These are phyloP conservation scores for Carex parvula DNA, from an alignment of 176 grass and related monocot genomes.

Conservation along the genomic window DNA sequence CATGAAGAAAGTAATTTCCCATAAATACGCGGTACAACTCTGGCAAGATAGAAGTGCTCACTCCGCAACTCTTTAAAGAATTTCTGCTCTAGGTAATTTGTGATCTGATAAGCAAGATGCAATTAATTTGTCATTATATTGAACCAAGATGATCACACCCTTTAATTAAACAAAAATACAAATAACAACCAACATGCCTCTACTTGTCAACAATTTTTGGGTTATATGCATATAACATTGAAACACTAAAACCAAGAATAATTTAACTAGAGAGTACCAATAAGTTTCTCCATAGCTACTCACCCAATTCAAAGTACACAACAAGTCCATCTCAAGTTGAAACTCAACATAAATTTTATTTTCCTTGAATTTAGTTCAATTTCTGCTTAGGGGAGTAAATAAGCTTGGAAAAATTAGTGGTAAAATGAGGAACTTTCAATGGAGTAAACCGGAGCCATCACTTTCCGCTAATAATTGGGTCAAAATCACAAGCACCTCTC, in stretches of 20 bases:
- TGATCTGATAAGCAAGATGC: slow-evolving; percentile 47
- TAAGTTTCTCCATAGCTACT: neutral
- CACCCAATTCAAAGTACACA: slow-evolving; percentile 1
- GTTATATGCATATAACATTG: neutral
- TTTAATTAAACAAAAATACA: slow-evolving; percentile 10
- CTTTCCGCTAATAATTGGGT: neutral
- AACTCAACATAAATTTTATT: neutral
- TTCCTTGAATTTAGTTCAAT: neutral
- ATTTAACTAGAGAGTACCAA: neutral
- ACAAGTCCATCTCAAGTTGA: neutral
- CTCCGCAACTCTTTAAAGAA: slow-evolving; percentile 91
- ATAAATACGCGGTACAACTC: slow-evolving; percentile 81
- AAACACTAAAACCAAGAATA: neutral
- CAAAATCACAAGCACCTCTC: neutral
- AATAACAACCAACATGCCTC: slow-evolving; percentile 2
- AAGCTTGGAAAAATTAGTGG: neutral
- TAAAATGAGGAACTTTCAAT: neutral
- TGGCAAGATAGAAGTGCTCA: slow-evolving; percentile 63
- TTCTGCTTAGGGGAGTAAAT: neutral
- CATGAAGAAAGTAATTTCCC: slow-evolving; percentile 82
- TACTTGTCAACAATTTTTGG: neutral
- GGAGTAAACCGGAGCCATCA: neutral
- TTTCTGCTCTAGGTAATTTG: slow-evolving; percentile 75
- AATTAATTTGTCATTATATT: slow-evolving; percentile 1
- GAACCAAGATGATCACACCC: neutral